phyloP scores from a whole-genome alignment of 1,139 yeast species.

The Pichia sp. region DNA sequence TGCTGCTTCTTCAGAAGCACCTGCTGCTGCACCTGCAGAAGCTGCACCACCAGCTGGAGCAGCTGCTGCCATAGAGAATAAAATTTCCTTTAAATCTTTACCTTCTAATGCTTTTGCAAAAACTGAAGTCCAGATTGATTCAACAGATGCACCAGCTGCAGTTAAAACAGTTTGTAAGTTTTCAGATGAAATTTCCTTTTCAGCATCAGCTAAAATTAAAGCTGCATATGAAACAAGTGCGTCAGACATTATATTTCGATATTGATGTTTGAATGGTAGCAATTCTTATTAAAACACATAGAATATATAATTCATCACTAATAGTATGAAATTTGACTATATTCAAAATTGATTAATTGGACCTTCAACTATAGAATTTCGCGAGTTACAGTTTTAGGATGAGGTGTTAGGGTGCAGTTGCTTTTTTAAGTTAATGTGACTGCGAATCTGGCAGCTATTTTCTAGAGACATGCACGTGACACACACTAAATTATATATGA shows the following conservation, averaged over 20 bases:
- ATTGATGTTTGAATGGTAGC: background rate
- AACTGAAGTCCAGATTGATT: constrained; percentile 87
- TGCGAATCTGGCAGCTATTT: background rate
- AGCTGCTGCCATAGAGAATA: constrained; percentile 44
- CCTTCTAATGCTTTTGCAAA: constrained; percentile 97
- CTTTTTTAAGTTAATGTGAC: background rate
- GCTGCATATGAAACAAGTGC: constrained; percentile 85
- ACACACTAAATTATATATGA: too few species aligned
- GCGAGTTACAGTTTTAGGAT: background rate
- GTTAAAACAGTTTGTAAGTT: constrained; percentile 77
- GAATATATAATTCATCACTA: too few species aligned
- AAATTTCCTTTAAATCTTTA: constrained; percentile 85
- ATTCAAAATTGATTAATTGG: too few species aligned
- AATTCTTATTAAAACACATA: too few species aligned
- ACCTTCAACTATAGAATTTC: background rate
- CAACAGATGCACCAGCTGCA: constrained; percentile 89
- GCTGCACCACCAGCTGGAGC: constrained; percentile 56
- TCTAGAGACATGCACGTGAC: background rate
- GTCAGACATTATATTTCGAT: constrained; percentile 41
- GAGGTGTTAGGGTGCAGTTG: background rate
- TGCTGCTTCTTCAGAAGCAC: constrained; percentile 57
- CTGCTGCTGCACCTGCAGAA: constrained; percentile 54
- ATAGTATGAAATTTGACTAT: background rate
- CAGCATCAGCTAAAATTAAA: constrained; percentile 96
- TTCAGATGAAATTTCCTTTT: constrained; percentile 89